phyloP scores from a whole-genome alignment of 2,329 filamentous ascomycete species.

The Penicillium oxalicum region DNA sequence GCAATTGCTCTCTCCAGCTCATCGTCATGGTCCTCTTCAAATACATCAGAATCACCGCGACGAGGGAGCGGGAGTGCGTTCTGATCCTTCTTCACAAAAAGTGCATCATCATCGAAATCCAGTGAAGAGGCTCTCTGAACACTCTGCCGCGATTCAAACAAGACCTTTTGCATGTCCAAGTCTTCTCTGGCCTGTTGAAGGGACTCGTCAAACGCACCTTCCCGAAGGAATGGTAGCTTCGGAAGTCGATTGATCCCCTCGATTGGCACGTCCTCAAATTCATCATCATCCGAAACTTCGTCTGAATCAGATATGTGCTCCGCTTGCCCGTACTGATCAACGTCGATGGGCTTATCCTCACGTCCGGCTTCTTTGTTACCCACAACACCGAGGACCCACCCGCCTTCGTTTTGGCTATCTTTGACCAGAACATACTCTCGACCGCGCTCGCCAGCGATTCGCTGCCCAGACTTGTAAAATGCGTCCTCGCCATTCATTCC shows the following conservation, averaged over 20 bases:
- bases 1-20: conserved; percentile 78
- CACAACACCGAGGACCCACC: conserved; percentile 92
- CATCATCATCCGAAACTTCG: conserved; percentile 62
- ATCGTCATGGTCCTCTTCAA: conserved; percentile 59
- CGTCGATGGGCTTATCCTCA: conserved; percentile 82
- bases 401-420: conserved; percentile 89
- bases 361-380: conserved; percentile 74
- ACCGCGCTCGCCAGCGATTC: conserved; percentile 65
- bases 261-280: conserved; percentile 89
- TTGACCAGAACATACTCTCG: conserved; percentile 94
- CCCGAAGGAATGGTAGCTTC: conserved; percentile 46
- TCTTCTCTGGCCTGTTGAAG: conserved; percentile 30
- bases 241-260: conserved; percentile 82
- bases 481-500: conserved; percentile 76
- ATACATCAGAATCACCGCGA: conserved; percentile 46
- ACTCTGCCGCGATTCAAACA: conserved; percentile 40
- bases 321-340: conserved; percentile 59
- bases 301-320: conserved; percentile 50
- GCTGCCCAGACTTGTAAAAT: conserved; percentile 56
- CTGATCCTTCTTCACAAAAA: conserved; percentile 51
- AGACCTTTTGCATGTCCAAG: conserved; percentile 41
- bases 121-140: neutral
- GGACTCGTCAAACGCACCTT: conserved; percentile 33
- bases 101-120: conserved; percentile 44
- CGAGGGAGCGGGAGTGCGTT: conserved; percentile 23